A percentile compares a stretch with the other conserved stretches of the same genome.
Evolutionary conservation across 1,284 basidiomycete species (phyloP).

Genomic region (Ustilago lituana): DNA sequence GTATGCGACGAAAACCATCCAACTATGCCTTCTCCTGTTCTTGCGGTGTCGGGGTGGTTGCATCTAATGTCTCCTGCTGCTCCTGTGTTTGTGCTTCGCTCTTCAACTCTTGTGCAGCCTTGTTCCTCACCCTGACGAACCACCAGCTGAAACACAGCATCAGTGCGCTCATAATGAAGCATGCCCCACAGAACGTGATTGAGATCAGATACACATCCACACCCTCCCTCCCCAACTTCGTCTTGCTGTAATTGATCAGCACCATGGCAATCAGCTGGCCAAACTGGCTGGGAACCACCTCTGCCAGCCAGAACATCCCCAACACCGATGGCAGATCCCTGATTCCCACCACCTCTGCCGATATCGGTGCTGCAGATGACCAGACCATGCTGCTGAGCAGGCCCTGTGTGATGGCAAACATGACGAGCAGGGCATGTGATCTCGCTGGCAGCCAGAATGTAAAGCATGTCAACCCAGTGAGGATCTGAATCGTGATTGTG

Average conservation of each 20-base stretch:
- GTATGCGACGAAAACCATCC: not conserved
- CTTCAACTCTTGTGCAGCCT: slow-evolving; percentile 10
- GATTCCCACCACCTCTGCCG: slow-evolving; percentile 68
- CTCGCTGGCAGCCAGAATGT: slow-evolving; percentile 69
- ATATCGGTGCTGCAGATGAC: slow-evolving; percentile 66
- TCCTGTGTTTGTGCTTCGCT: not conserved
- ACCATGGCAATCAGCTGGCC: slow-evolving; percentile 69
- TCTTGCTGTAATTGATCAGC: slow-evolving; percentile 66
- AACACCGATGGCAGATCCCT: slow-evolving; percentile 68
- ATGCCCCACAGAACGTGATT: slow-evolving; percentile 68
- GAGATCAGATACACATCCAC: slow-evolving; percentile 66
- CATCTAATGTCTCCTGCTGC: slow-evolving; percentile 1
- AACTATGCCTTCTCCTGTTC: not conserved
- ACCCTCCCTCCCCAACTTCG: slow-evolving; percentile 58
- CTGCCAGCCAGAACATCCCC: slow-evolving; percentile 68
- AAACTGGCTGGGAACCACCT: slow-evolving; percentile 65
- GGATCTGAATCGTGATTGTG: slow-evolving; percentile 67
- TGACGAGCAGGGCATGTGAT: slow-evolving; percentile 67
- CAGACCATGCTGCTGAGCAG: slow-evolving; percentile 69
- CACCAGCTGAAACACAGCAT: slow-evolving; percentile 66
- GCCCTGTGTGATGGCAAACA: slow-evolving; percentile 69
- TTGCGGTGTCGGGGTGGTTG: not conserved
- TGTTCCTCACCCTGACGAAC: slow-evolving; percentile 40
- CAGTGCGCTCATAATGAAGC: slow-evolving; percentile 60
- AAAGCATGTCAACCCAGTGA: slow-evolving; percentile 68